Evolutionary conservation across 192 early-diverging fungal genomes (phyloP).

Genomic region (Dissophora ornata): DNA sequence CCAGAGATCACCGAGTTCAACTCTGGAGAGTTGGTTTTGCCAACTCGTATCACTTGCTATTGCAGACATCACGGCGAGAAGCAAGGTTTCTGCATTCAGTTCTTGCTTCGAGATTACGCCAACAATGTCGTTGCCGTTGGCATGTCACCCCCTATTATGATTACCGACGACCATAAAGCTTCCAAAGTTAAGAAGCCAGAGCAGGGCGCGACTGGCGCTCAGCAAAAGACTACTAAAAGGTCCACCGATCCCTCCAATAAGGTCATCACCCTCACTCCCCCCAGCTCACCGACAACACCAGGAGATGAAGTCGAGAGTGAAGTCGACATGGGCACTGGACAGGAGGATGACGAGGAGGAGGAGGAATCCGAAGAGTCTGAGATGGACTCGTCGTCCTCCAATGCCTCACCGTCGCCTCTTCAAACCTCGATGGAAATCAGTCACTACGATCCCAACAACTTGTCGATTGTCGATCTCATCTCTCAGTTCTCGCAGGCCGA

Average conservation of each 20-base stretch:
- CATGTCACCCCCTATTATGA: conserved; percentile 92
- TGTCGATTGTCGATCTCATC: conserved; percentile 45
- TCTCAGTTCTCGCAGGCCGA: conserved; percentile 47
- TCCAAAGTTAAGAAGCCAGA: conserved; percentile 68
- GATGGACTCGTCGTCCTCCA: conserved; percentile 45
- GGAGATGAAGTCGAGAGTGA: conserved; percentile 46
- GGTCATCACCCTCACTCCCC: conserved; percentile 50
- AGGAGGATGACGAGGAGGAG: conserved; percentile 39
- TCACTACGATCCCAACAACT: conserved; percentile 43
- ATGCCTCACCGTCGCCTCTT: conserved; percentile 41
- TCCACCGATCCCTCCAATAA: conserved; percentile 9
- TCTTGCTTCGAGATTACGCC: conserved; percentile 77
- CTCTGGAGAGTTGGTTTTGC: conserved; percentile 88
- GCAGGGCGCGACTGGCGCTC: conserved; percentile 4
- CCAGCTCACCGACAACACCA: conserved; percentile 40
- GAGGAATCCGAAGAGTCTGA: conserved; percentile 42
- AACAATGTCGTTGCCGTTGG: conserved; percentile 78
- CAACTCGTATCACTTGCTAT: conserved; percentile 96
- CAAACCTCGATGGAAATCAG: conserved; percentile 46
- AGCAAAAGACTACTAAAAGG: conserved; percentile 27
- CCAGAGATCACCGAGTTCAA: conserved; percentile 86
- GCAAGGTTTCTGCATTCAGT: conserved; percentile 90
- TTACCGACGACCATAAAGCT: conserved; percentile 98
- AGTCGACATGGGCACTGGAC: conserved; percentile 41
- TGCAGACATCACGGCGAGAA: conserved; percentile 96